phyloP scores from a whole-genome alignment of 2,329 filamentous ascomycete species.

The Aureobasidium mangrovei region DNA sequence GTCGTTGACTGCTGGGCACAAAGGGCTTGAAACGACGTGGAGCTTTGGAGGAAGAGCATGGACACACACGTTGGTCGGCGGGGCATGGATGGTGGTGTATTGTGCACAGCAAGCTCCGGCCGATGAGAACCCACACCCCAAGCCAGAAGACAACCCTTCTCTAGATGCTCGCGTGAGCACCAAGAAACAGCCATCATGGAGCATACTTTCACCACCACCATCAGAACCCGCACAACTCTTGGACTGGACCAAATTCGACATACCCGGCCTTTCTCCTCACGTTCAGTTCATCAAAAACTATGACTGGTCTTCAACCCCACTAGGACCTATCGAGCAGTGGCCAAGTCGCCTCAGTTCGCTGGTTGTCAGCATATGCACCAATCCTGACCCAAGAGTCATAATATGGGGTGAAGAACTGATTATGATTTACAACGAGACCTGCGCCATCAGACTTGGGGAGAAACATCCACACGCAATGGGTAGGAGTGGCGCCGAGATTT shows the following conservation, averaged over 20 bases:
- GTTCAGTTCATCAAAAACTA: constrained; percentile 21
- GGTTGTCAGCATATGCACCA: constrained; percentile 23
- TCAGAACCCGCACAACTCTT: not conserved
- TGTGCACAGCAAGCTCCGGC: not conserved
- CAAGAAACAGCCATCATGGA: not conserved
- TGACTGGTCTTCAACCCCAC: constrained; percentile 23
- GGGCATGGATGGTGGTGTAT: constrained; percentile 10
- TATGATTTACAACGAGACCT: constrained; percentile 28
- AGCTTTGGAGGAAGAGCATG: constrained; percentile 9
- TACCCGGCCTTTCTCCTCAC: constrained; percentile 20
- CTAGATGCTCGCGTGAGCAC: not conserved
- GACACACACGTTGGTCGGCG: not conserved
- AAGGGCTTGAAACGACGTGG: not conserved
- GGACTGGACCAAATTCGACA: constrained; percentile 24
- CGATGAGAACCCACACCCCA: not conserved
- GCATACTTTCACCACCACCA: not conserved
- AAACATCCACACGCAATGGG: constrained; percentile 21
- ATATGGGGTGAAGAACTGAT: constrained; percentile 25
- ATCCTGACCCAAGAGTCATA: constrained; percentile 24
- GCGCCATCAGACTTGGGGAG: constrained; percentile 24
- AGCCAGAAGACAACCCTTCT: not conserved
- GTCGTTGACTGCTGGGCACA: not conserved
- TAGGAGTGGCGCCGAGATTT: constrained; percentile 16
- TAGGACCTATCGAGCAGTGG: constrained; percentile 25
- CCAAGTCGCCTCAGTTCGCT: constrained; percentile 19